Base-by-base conservation (phyloP, 2,329 filamentous ascomycete species). In the Metarhizium anisopliae region DNA sequence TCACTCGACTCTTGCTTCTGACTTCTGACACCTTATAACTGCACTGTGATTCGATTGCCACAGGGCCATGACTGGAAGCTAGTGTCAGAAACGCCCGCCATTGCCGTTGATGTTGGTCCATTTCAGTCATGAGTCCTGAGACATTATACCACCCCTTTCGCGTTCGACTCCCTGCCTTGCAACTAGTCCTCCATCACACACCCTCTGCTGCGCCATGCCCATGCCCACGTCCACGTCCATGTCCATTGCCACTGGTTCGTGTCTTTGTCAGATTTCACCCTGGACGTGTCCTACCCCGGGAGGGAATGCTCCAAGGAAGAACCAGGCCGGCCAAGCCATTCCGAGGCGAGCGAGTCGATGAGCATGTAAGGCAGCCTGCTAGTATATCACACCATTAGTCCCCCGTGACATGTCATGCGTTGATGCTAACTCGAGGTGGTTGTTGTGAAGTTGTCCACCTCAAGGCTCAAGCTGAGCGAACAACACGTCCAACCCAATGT, bases 131-230 rank as follows among this genome's bases (percentile, higher is more conserved):
- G 49, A 52, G 18, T 8, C 18, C 35, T 52, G 50, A 55, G 54
- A 55, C 54, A 55, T 6, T 35, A 43, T 40, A 43, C 53, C 53
- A 51, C 54, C 52, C 54, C 53, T 14, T 16, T 54, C 36, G 20
- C 25, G 16, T 30, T 16, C 36, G 11, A n/a, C 36, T 50, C 29
- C 47, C 47, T 16, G 25, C 25, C 25, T 25, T 25, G 25, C 25
- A 25, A 25, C 25, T 25, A 25, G 25, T 43, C 14, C 40, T 18
- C 40, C 13, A 16, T n/a, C 20, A n/a, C 47, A 6, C 30, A 50
- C 13, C 47, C 20, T 45, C n/a, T 35, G 32, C 32, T 10, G 5
- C n/a, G 6, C 42, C 42, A 20, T 5, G 42, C n/a, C n/a, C n/a
- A 20, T 45, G 38, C 25, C 25, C 25, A 25, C 25, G 25, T 43